Evolutionary conservation across 23 red algal species (phyloP), one percentile per base, ranked within the genome.

Genomic region (Gracilaria caudata): DNA sequence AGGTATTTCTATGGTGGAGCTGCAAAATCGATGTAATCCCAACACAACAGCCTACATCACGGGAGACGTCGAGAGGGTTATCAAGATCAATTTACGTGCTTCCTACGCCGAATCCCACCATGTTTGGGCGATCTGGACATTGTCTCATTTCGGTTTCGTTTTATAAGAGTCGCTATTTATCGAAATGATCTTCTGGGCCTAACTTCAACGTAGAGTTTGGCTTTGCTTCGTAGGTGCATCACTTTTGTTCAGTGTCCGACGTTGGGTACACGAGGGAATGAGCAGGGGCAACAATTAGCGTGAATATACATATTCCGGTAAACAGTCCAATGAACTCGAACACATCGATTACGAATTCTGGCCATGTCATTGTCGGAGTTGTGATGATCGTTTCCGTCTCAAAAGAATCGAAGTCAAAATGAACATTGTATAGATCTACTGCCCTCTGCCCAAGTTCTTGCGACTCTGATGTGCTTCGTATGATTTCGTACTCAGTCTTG

Each of bases 261-360:
- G 37, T 75, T 46, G 39, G 65, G 28, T 73, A 86, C 25, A 86
- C 64, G 28, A 86, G 82, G 41, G 82, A 86, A 74, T 86, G 82
- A 37, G 90, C 78, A 29, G 90, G 90, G 11, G 75, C 81, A n/a
- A 93, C 90, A 65, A 93, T 79, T 56, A 93, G 73, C 51, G 90
- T 84, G 57, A 86, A 93, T 38, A 93, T 86, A 70, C 90, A 93
- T 70, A 93, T 79, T 70, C 90, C 90, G 45, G 90, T 93, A 73
- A 93, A 93, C 68, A 93, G 26, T 30, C 90, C 90, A 79, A 93
- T 72, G 33, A 84, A 86, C 63, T 93, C 90, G 51, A 93, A 93
- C n/a, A 93, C 81, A 54, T 93, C 90, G 40, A 81, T 77, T 43
- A 93, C 32, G 32, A 86, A 93, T 79, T 93, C 90, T 25, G 90